Base-by-base conservation (phyloP, 495 filamentous ascomycete genomes). In the Neurospora intermedia region DNA sequence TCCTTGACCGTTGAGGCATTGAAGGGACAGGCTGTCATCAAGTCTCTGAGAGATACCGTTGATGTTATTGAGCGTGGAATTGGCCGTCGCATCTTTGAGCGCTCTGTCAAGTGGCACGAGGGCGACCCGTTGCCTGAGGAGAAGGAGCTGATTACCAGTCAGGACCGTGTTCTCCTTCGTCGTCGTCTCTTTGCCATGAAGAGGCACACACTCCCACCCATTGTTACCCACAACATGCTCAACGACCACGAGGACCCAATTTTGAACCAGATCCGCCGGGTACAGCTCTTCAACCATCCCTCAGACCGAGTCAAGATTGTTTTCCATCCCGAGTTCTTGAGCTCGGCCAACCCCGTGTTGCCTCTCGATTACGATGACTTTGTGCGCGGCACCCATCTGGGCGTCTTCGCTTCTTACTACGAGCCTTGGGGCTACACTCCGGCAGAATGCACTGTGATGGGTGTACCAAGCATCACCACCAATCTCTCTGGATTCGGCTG, bases 371-470 rank as follows among this genome's bases (percentile, higher is more conserved):
- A 99, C 78, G 96, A 99, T 78, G 96, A 99, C 79, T 99, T 99
- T 80, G 96, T 99, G 59, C 94, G 96, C 40, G 96, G 96, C 74
- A 97, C 94, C 35, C 96, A 99, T 80, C 81, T 99, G 78, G 96
- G 96, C 71, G 90, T 99, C 59, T 99, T 99, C 85, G 84, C 94
- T 8, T 98, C 96, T 48, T 99, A 99, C 87, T 99, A 99, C 79
- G 96, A 99, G 83, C 96, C 96, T 31, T 99, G 96, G 96, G 96
- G 96, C 71, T 99, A 99, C 78, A 99, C 96, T 1, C 96, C 96
- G 0, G 96, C 96, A 40, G 96, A 99, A 81, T 99, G 96, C 83
- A 99, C 96, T 0, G 96, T 99, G 62, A 99, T 99, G 96, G 96
- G 96, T 75, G 95, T 99, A 70, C 96, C 96, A 20, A 97, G 93